A percentile compares a stretch with the other conserved stretches of the same genome.
Evolutionary conservation across 2,329 filamentous ascomycete genomes (phyloP).

Genomic region (Coniochaeta sp.): DNA sequence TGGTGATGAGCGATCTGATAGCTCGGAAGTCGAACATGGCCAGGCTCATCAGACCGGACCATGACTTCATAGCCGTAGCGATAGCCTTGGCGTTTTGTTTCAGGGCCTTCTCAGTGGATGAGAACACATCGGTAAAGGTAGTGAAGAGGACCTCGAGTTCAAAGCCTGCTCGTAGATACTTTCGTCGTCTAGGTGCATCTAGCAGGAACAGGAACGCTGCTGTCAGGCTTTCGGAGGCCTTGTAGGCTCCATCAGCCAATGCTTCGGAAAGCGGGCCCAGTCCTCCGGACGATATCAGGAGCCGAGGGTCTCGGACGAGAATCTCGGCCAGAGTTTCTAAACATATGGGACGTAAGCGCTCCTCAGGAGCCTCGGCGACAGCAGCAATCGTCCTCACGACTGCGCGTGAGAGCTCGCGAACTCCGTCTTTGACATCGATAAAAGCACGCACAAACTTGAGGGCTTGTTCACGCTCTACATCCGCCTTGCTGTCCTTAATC

Average conservation of each 20-base stretch:
- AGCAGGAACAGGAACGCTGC: slow-evolving; percentile 84
- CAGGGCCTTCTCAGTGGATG: slow-evolving; percentile 52
- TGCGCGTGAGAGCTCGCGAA: slow-evolving; percentile 77
- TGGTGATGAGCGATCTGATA: slow-evolving; percentile 68
- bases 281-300: slow-evolving; percentile 77
- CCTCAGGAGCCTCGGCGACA: slow-evolving; percentile 78
- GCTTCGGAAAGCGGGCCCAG: slow-evolving; percentile 85
- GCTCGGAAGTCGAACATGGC: slow-evolving; percentile 84
- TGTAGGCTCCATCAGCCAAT: slow-evolving; percentile 82
- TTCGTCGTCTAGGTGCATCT: slow-evolving; percentile 73
- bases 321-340: slow-evolving; percentile 91
- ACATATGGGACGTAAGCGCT: slow-evolving; percentile 82
- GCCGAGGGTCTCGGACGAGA: slow-evolving; percentile 72
- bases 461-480: slow-evolving; percentile 92
- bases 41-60: slow-evolving; percentile 84
- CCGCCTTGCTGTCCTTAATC: slow-evolving; percentile 94
- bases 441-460: slow-evolving; percentile 95
- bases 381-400: slow-evolving; percentile 86
- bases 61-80: slow-evolving; percentile 81
- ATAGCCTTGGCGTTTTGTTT: slow-evolving; percentile 92
- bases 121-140: slow-evolving; percentile 78
- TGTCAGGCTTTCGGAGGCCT: slow-evolving; percentile 82
- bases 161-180: slow-evolving; percentile 78
- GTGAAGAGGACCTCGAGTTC: slow-evolving; percentile 87
- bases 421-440: slow-evolving; percentile 88